phyloP scores from a whole-genome alignment of 352 stramenopile species.

The Pythium phragmitis region DNA sequence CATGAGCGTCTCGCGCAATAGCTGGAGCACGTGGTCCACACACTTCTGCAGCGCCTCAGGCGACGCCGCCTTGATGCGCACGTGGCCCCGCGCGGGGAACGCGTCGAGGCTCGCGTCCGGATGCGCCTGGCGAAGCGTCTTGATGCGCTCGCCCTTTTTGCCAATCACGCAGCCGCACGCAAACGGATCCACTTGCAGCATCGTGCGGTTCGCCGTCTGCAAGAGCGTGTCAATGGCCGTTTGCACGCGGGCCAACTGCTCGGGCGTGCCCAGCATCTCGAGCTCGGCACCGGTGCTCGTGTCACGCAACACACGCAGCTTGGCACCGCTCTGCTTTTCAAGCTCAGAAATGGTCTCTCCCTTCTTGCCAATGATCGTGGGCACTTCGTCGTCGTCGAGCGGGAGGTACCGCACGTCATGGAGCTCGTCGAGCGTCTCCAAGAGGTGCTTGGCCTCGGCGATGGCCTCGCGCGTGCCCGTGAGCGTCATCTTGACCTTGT shows the following conservation, averaged over 20 bases:
- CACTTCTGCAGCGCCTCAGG: conserved; percentile 57
- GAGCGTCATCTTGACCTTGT: conserved; percentile 68
- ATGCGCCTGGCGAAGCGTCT: conserved; percentile 57
- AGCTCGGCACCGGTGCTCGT: conserved; percentile 44
- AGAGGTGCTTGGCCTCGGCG: conserved; percentile 51
- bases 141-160: conserved; percentile 82
- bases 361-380: conserved; percentile 78
- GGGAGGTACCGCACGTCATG: conserved; percentile 69
- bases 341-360: conserved; percentile 73
- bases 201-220: conserved; percentile 74
- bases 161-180: conserved; percentile 70
- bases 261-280: conserved; percentile 71
- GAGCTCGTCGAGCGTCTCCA: conserved; percentile 59
- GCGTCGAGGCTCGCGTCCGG: conserved; percentile 66
- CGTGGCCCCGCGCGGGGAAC: conserved; percentile 64
- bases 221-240: conserved; percentile 56
- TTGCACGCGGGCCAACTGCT: conserved; percentile 57
- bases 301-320: conserved; percentile 56
- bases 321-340: conserved; percentile 59
- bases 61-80: conserved; percentile 64
- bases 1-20: conserved; percentile 58
- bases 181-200: conserved; percentile 75
- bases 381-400: conserved; percentile 73
- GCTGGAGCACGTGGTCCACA: conserved; percentile 61
- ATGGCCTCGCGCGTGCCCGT: conserved; percentile 60